Base-by-base conservation (phyloP, 208 protist species). In the Acanthamoeba lenticulata region DNA sequence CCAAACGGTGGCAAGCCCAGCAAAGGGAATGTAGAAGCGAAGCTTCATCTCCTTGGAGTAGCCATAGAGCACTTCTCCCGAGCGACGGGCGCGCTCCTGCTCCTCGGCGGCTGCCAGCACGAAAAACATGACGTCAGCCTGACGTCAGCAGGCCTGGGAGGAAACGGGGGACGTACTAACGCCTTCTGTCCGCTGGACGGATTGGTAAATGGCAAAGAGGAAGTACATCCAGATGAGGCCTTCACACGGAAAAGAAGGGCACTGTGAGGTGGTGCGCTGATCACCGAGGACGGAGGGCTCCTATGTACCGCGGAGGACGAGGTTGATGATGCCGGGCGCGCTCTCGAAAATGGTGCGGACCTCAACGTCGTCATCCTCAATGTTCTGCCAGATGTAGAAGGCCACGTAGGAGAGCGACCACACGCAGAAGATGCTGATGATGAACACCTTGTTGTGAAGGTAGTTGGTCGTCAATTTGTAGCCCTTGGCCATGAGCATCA, bases 151-250 rank as follows among this genome's bases (percentile, higher is more conserved):
- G n/a, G n/a, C n/a, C n/a, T n/a, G n/a, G n/a, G n/a, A n/a, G n/a
- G n/a, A 52, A 52, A 5, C 21, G 9, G 52, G 21, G 52, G n/a
- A 40, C 32, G 29, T 74, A 74, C 65, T 74, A 29, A 74, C 19
- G 32, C 32, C 17, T 11, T 74, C 65, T 7, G 65, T 42, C 4
- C 65, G 65, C n/a, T 74, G 65, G 19, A 74, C 38, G 29, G 29
- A 21, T n/a, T 74, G 65, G 36, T 74, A 74, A 29, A 74, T 36
- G 65, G 29, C 38, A 29, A 74, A 74, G 0, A 15, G 29, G 65
- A 74, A 74, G 65, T 74, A 74, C 29, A 74, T 42, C 65, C 65
- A 74, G 38, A 74, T 74, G 29, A 74, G n/a, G n/a, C 65, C 65
- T 74, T 2, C n/a, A n/a, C n/a, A n/a, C n/a, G 6, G 60, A 21